Evolutionary conservation across 139 green algal genomes (phyloP).

Genomic region (Chlorella vulgaris): DNA sequence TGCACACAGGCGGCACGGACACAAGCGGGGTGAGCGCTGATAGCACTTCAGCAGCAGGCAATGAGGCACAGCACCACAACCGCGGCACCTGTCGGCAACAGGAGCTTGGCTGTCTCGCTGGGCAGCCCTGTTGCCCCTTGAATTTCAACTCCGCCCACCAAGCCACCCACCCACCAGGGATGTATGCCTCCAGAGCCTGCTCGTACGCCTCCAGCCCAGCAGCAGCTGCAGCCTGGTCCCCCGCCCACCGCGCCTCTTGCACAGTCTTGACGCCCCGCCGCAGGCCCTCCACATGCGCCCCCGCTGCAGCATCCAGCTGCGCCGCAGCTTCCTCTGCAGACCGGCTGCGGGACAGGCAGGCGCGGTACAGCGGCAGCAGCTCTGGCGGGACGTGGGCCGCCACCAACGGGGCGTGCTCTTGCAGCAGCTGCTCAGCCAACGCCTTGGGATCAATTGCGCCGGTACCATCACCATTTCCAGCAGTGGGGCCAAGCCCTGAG

Average conservation of each 20-base stretch:
- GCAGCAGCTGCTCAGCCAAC: conserved; percentile 83
- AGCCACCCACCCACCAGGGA: conserved; percentile 45
- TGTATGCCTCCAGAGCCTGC: conserved; percentile 80
- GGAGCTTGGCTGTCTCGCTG: too few relatives aligned
- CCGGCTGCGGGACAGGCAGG: conserved; percentile 64
- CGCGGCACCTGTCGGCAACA: too few relatives aligned
- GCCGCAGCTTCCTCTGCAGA: conserved; percentile 65
- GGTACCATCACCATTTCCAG: conserved; percentile 20
- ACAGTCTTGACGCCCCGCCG: conserved; percentile 79
- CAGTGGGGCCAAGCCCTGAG: neutral
- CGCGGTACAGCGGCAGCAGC: conserved; percentile 75
- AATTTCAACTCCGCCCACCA: neutral
- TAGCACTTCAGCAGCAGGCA: too few relatives aligned
- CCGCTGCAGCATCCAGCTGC: conserved; percentile 68
- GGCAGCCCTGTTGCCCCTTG: too few relatives aligned
- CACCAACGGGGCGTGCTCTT: conserved; percentile 73
- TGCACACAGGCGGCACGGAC: too few relatives aligned
- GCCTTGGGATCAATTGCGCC: conserved; percentile 80
- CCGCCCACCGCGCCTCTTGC: conserved; percentile 69
- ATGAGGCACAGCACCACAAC: neutral
- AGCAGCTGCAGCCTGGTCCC: conserved; percentile 78
- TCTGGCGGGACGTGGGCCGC: conserved; percentile 53
- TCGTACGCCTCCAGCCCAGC: conserved; percentile 83
- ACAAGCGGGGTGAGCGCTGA: neutral
- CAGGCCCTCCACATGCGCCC: conserved; percentile 75